Evolutionary conservation across 176 grass and related monocot species (phyloP), one percentile per base, ranked within the genome.

Genomic region (Musa itinerans): DNA sequence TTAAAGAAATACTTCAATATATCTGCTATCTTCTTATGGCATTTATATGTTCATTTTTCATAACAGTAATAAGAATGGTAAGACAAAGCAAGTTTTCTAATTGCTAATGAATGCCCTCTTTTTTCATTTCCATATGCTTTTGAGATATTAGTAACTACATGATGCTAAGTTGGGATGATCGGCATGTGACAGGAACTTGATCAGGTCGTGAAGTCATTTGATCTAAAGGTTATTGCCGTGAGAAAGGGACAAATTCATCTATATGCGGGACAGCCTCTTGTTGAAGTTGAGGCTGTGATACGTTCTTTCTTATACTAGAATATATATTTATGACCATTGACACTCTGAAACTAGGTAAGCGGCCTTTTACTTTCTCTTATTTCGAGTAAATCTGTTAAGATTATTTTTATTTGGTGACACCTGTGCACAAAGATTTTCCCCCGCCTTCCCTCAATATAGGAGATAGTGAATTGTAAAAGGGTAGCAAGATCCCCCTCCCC

Each of bases 261-360:
- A 25, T 86, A 86, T 74, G 84, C 68, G 14, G 79, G 79, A 52
- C 84, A 86, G 66, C 74, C 75, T 26, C 79, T 86, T 56, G 61
- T 26, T 63, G 75, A 86, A 78, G 74, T 67, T 48, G 75, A 82
- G 72, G 63, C 50, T 25, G 74, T 52, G 19, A 74, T 86, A 61
- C 75, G 74, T 69, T 82, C 84, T 75, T 69, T 86, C 56, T 54
- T 82, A n/a, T 17, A 73, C 66, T 61, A 70, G 56, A 82, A 15
- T 9, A 52, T 49, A 4, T 52, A 23, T 62, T 15, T 43, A 43
- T 43, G 34, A 43, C 34, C 34, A 43, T 43, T 43, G 34, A 43
- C 34, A 43, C 34, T 43, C 25, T 43, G 16, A 61, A 7, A 20
- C 57, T n/a, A n/a, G 57, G 57, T 61, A 43, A 43, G 34, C 34